Evolutionary conservation across 129 eudicot species (phyloP), one percentile per base, ranked within the genome.

Genomic region (Rutidosis leptorrhynchoides): DNA sequence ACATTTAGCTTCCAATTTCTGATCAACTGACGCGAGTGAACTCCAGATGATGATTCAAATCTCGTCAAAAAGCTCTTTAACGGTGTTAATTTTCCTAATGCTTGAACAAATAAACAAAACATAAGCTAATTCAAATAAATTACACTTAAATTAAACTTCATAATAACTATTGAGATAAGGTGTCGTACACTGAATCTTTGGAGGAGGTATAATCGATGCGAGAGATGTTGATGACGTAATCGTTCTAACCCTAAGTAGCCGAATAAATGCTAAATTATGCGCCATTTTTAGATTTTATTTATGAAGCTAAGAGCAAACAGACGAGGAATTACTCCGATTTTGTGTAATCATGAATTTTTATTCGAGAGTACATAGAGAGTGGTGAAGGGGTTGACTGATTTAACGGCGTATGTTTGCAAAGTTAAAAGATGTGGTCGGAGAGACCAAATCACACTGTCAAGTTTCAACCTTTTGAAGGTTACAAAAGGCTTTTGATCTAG

Each of bases 41-140:
- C 63, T 30, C 27, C 17, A 20, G 80, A 61, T 69, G 82, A 58
- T 62, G 78, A 62, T 57, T 80, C 75, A 30, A 71, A 56, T 30
- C 71, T 25, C 67, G 63, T 73, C 61, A 60, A 58, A 46, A 75
- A 70, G 12, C 67, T 65, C 67, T 65, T 77, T 5, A 83, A 65
- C 28, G 68, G 64, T 20, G 56, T 53, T 25, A 66, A 49, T 24
- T 74, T 80, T n/a, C 66, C 76, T 69, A 15, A 69, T 49, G 64
- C 73, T 67, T 67, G 28, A 67, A 21, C 68, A 78, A 45, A 42
- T 26, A 65, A 12, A 6, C 12, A n/a, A 64, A 28, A 28, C 52
- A 51, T 27, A 58, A 30, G 46, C 2, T 49, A 37, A 62, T 23
- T 67, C 48, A 9, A 17, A 30, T 33, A 27, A 26, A 42, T 32